Evolutionary conservation across 495 filamentous ascomycete species (phyloP).

Genomic region (Immersiella caudata): DNA sequence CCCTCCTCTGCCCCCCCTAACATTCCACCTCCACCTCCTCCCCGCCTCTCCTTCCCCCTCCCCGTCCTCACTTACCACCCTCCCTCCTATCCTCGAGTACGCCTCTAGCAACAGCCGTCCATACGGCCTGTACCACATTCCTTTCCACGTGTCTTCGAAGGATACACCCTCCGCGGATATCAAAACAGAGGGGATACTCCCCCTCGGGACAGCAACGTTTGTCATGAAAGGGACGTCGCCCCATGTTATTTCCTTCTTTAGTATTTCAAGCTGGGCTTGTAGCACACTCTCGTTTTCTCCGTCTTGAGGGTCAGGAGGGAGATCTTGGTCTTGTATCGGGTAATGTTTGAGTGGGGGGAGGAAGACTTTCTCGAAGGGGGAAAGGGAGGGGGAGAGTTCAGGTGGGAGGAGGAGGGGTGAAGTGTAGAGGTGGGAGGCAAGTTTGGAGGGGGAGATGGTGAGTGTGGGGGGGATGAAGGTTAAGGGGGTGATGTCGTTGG

Average conservation of each 20-base stretch:
- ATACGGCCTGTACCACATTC: constrained; percentile 16
- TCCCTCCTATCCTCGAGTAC: background rate
- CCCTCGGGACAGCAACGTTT: constrained; percentile 19
- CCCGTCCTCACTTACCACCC: background rate
- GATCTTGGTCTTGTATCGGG: background rate
- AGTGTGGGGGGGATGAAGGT: constrained; percentile 8
- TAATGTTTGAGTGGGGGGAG: background rate
- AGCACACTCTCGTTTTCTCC: background rate
- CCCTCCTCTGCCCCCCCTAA: constrained; percentile 19
- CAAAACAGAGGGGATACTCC: constrained; percentile 19
- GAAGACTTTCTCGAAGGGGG: constrained; percentile 3
- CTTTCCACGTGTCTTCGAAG: constrained; percentile 13
- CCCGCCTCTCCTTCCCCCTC: constrained; percentile 2
- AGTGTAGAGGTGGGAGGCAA: constrained; percentile 7
- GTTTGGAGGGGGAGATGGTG: constrained; percentile 10
- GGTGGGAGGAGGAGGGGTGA: constrained; percentile 16
- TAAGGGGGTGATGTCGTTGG: constrained; percentile 17
- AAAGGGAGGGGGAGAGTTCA: constrained; percentile 13
- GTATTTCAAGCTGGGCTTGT: background rate
- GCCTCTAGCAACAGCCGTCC: constrained; percentile 9
- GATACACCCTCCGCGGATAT: background rate
- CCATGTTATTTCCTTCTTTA: background rate
- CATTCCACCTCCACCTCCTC: constrained; percentile 16
- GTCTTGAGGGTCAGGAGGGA: background rate
- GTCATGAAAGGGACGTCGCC: constrained; percentile 6